Percentiles rank a stretch among this genome's conserved stretches.
phyloP scores from a whole-genome alignment of 2,329 filamentous ascomycete species.

The Kalmusia sp. region DNA sequence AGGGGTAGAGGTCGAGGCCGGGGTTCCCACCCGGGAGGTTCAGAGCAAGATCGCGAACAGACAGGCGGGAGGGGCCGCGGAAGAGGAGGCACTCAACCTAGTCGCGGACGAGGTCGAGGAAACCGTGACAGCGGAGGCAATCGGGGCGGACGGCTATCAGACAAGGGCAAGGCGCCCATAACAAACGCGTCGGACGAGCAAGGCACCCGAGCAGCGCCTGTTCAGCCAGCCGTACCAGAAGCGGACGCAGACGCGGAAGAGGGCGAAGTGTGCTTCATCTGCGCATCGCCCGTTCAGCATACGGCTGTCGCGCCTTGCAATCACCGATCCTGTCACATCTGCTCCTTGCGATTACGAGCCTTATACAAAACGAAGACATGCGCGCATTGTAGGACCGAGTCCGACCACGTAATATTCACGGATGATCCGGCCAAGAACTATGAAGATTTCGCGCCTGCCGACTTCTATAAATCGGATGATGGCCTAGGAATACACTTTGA shows the following conservation, averaged over 20 bases:
- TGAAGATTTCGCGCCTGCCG: slow-evolving; percentile 77
- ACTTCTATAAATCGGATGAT: slow-evolving; percentile 80
- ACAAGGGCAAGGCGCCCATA: slow-evolving; percentile 38
- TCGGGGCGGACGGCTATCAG: slow-evolving; percentile 28
- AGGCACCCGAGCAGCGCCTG: slow-evolving; percentile 3
- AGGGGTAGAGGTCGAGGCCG: slow-evolving; percentile 39
- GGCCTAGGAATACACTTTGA: slow-evolving; percentile 93
- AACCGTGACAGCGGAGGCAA: slow-evolving; percentile 42
- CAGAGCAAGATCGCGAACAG: slow-evolving; percentile 28
- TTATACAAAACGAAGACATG: slow-evolving; percentile 97
- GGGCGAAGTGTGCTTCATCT: slow-evolving; percentile 94
- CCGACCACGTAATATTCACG: slow-evolving; percentile 88
- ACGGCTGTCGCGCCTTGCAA: slow-evolving; percentile 92
- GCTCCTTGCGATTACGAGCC: slow-evolving; percentile 86
- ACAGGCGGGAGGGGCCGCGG: slow-evolving; percentile 37
- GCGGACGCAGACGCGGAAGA: slow-evolving; percentile 60
- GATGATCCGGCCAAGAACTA: slow-evolving; percentile 82
- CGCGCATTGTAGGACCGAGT: slow-evolving; percentile 87
- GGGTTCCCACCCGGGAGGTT: slow-evolving; percentile 24
- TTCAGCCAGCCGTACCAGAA: slow-evolving; percentile 14
- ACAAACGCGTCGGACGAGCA: slow-evolving; percentile 15
- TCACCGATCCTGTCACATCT: slow-evolving; percentile 96
- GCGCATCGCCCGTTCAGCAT: slow-evolving; percentile 87
- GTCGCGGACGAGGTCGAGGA: slow-evolving; percentile 41
- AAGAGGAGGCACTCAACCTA: slow-evolving; percentile 41